Evolutionary conservation across 2,329 filamentous ascomycete species (phyloP).

Genomic region (Ophiostoma sp.): DNA sequence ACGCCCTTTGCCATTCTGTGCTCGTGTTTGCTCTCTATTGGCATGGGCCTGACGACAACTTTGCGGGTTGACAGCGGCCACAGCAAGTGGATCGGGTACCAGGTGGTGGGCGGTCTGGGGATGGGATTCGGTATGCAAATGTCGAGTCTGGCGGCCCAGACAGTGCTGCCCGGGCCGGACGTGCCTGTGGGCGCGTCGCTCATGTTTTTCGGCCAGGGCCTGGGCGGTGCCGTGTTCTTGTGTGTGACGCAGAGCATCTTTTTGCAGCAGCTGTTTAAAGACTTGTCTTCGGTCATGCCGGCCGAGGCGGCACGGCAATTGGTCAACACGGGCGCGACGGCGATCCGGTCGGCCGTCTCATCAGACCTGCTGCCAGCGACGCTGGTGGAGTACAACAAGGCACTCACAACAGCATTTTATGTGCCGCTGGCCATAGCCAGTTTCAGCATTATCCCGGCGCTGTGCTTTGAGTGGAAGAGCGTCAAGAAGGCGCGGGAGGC

Average conservation of each 20-base stretch:
- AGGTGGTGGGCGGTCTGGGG: conserved; percentile 48
- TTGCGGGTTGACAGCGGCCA: conserved; percentile 39
- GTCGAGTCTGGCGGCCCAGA: conserved; percentile 49
- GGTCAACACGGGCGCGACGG: conserved; percentile 19
- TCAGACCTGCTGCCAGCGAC: conserved; percentile 26
- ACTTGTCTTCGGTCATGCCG: conserved; percentile 30
- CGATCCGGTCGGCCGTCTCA: conserved; percentile 5
- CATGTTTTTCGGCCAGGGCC: conserved; percentile 48
- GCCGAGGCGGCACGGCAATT: not conserved
- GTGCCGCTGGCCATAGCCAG: conserved; percentile 55
- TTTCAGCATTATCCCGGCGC: conserved; percentile 54
- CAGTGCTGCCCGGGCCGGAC: conserved; percentile 44
- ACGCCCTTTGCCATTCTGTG: conserved; percentile 46
- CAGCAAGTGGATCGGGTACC: conserved; percentile 43
- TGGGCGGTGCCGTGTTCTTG: conserved; percentile 49
- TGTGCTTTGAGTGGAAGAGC: conserved; percentile 59
- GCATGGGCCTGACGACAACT: conserved; percentile 45
- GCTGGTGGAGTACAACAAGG: conserved; percentile 55
- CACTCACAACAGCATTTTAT: conserved; percentile 58
- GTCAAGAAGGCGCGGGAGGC: conserved; percentile 35
- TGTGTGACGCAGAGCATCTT: conserved; percentile 49
- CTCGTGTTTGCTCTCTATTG: conserved; percentile 40
- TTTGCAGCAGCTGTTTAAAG: conserved; percentile 39
- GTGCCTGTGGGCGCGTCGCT: conserved; percentile 46
- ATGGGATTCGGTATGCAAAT: conserved; percentile 47